These are phyloP conservation scores for Gentiana macrophylla DNA, from an alignment of 257 asterid species.

Conservation along the genomic window DNA sequence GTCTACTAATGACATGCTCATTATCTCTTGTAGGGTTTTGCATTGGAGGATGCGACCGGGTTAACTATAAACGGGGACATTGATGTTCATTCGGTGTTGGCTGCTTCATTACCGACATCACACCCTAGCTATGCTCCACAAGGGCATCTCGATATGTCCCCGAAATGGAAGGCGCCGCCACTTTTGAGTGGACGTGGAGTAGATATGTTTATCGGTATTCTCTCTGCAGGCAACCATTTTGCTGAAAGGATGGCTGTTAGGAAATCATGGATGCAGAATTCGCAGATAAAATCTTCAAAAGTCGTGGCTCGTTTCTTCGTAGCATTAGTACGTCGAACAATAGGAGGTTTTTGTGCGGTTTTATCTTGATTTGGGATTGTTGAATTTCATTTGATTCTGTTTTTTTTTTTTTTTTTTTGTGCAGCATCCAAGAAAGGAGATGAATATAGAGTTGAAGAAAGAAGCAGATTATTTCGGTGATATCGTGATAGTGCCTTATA, in stretches of 20 bases:
- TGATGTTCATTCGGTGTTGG: slow-evolving; percentile 62
- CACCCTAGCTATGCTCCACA: slow-evolving; percentile 94
- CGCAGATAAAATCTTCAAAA: slow-evolving; percentile 50
- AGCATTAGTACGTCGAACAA: slow-evolving; percentile 59
- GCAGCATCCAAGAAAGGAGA: slow-evolving; percentile 79
- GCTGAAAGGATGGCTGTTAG: slow-evolving; percentile 96
- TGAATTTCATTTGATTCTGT: neutral
- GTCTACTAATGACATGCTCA: slow-evolving; percentile 6
- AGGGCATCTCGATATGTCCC: slow-evolving; percentile 76
- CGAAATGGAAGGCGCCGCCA: slow-evolving; percentile 77
- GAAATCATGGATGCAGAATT: slow-evolving; percentile 91
- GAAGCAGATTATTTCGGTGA: slow-evolving; percentile 96
- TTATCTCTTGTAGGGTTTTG: slow-evolving; percentile 53
- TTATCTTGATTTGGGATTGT: neutral
- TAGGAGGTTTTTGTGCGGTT: neutral
- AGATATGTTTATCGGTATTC: slow-evolving; percentile 81
- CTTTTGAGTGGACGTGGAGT: slow-evolving; percentile 46
- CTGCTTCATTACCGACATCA: slow-evolving; percentile 82
- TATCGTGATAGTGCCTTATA: slow-evolving; percentile 77
- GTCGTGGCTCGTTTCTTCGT: slow-evolving; percentile 92
- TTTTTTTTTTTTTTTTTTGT: neutral
- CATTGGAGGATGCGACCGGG: slow-evolving; percentile 96
- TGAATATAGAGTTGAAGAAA: slow-evolving; percentile 58
- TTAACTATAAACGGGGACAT: slow-evolving; percentile 70
- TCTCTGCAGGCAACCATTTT: slow-evolving; percentile 95